These are phyloP conservation scores for Paramecium sexaurelia DNA, from an alignment of 73 alveolate species.

Conservation along the genomic window DNA sequence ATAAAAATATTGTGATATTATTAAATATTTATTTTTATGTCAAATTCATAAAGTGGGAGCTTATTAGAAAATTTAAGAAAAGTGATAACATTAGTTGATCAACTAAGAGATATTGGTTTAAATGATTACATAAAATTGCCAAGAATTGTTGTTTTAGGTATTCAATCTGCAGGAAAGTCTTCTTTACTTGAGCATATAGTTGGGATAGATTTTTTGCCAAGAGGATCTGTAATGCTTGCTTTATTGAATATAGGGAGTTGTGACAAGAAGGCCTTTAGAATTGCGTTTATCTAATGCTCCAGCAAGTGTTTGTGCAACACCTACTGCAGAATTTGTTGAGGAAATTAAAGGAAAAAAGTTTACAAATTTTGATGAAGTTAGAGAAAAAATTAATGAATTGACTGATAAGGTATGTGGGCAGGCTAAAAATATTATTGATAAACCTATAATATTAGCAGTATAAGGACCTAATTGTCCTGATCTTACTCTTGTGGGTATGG, in stretches of 20 bases:
- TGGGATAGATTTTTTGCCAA: conserved; percentile 84
- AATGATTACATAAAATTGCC: conserved; percentile 78
- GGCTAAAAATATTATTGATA: conserved; percentile 78
- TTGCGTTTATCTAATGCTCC: conserved; percentile 76
- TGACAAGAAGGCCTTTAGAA: conserved; percentile 88
- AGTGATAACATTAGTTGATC: conserved; percentile 57
- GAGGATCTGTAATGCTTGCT: conserved; percentile 72
- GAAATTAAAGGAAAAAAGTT: conserved; percentile 74
- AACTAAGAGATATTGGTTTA: conserved; percentile 73
- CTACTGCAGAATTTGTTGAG: conserved; percentile 71
- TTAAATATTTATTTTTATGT: conserved; percentile 1
- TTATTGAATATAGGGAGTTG: conserved; percentile 71
- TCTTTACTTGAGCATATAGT: conserved; percentile 86
- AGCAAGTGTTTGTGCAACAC: neutral
- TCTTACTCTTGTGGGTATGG: conserved; percentile 75
- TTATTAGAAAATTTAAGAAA: conserved; percentile 59
- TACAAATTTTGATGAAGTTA: conserved; percentile 79
- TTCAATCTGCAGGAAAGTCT: conserved; percentile 85
- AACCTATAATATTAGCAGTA: conserved; percentile 82
- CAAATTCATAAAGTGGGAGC: neutral
- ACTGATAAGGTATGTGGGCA: conserved; percentile 78
- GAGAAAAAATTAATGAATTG: conserved; percentile 71
- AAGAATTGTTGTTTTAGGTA: conserved; percentile 78
- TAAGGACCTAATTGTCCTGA: conserved; percentile 91
- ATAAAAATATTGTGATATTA: neutral